A percentile compares a stretch with the other conserved stretches of the same genome.
Conservation (phyloP, 1,139 yeast genomes). For the Eremothecium cymbalariae region DNA sequence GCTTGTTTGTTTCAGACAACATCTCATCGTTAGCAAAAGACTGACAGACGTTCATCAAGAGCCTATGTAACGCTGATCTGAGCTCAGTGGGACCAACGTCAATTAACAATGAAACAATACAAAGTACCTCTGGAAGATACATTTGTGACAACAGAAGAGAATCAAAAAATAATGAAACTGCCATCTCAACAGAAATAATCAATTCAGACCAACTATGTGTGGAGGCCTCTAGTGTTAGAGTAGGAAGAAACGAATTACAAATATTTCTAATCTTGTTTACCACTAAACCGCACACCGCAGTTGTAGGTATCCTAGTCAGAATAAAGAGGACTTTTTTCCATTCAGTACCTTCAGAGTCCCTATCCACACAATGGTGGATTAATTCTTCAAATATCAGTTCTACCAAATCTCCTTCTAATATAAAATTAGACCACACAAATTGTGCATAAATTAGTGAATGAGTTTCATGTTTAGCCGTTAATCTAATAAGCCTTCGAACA, state of each 20-base stretch:
- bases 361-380: constrained; percentile 64
- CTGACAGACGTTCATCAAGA: constrained; percentile 64
- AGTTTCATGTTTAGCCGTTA: constrained; percentile 40
- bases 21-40: constrained; percentile 57
- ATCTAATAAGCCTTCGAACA: constrained; percentile 53
- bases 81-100: constrained; percentile 67
- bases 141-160: constrained; percentile 56
- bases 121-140: constrained; percentile 66
- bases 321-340: constrained; percentile 60
- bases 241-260: constrained; percentile 44
- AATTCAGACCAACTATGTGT: constrained; percentile 69
- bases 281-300: constrained; percentile 63
- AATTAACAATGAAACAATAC: constrained; percentile 60
- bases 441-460: constrained; percentile 45
- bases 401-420: constrained; percentile 52
- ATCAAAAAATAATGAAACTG: constrained; percentile 66
- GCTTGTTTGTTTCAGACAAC: constrained; percentile 39
- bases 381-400: constrained; percentile 62
- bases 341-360: constrained; percentile 61
- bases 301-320: constrained; percentile 57
- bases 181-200: constrained; percentile 56
- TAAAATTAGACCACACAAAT: constrained; percentile 63
- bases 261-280: constrained; percentile 44
- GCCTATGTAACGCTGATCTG: constrained; percentile 56
- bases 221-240: constrained; percentile 38